Percentiles rank a stretch among this genome's conserved stretches.
Conservation (phyloP, 352 stramenopile genomes). For the Pythium aristosporum region DNA sequence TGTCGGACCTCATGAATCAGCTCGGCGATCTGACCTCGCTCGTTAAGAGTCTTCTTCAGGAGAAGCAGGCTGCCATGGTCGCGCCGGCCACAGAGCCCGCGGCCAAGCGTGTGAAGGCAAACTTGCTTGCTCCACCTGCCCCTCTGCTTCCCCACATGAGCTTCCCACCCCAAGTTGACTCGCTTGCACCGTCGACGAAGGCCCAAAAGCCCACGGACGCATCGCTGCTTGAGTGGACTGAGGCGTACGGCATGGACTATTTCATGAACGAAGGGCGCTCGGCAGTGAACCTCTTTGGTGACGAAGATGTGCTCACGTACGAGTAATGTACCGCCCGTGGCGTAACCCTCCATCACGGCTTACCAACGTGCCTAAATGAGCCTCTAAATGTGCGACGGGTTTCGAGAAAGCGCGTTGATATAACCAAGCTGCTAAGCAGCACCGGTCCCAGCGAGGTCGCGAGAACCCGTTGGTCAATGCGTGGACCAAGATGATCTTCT, state of each 20-base stretch:
- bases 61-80: constrained; percentile 33
- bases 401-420: too few species aligned
- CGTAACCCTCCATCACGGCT: background rate
- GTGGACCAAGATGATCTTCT: too few species aligned
- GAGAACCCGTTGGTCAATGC: too few species aligned
- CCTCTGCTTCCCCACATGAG: constrained; percentile 27
- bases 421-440: too few species aligned
- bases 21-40: constrained; percentile 70
- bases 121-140: constrained; percentile 8
- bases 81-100: constrained; percentile 19
- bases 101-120: constrained; percentile 48
- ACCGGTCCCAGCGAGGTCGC: too few species aligned
- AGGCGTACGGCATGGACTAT: constrained; percentile 78
- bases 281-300: constrained; percentile 52
- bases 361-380: background rate
- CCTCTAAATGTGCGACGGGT: too few species aligned
- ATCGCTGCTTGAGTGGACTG: constrained; percentile 76
- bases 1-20: constrained; percentile 77
- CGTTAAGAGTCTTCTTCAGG: constrained; percentile 69
- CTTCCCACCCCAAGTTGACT: constrained; percentile 30
- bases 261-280: constrained; percentile 62
- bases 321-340: constrained; percentile 30
- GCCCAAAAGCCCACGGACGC: constrained; percentile 56
- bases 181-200: constrained; percentile 34
- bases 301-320: constrained; percentile 45